Percentiles rank a stretch among this genome's conserved stretches.
Evolutionary conservation across 2,329 filamentous ascomycete genomes (phyloP).

Genomic region (Periconia macrospinosa): DNA sequence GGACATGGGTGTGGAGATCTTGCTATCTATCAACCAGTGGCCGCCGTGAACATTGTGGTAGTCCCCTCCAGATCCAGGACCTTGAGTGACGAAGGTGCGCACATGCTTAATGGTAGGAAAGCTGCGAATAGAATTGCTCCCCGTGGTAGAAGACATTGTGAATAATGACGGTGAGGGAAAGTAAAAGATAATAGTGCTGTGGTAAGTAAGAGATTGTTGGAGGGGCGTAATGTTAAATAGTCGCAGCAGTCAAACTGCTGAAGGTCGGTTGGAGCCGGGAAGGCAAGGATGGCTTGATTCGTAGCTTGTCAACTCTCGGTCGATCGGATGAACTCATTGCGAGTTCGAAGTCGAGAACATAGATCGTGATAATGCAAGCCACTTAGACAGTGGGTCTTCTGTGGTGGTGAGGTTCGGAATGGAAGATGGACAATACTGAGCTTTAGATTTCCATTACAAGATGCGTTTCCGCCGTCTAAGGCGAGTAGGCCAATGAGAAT

Average conservation of each 20-base stretch:
- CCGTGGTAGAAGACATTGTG: conserved; percentile 28
- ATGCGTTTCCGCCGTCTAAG: conserved; percentile 9
- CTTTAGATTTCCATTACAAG: background rate
- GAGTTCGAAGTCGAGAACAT: conserved; percentile 18
- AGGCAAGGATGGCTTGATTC: background rate
- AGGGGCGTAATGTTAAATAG: conserved; percentile 8
- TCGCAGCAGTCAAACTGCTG: background rate
- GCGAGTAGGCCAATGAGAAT: conserved; percentile 17
- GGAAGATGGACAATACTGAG: background rate
- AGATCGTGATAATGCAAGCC: background rate
- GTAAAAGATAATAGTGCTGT: conserved; percentile 15
- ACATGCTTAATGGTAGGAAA: conserved; percentile 79
- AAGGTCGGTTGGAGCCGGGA: background rate
- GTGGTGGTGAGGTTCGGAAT: background rate
- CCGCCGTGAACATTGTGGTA: conserved; percentile 86
- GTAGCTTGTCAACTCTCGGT: conserved; percentile 20
- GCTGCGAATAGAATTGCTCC: conserved; percentile 44
- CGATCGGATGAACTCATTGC: conserved; percentile 28
- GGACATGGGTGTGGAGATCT: conserved; percentile 91
- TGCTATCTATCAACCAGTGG: conserved; percentile 83
- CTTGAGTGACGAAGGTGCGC: conserved; percentile 71
- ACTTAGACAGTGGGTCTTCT: background rate
- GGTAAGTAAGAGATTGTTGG: conserved; percentile 23
- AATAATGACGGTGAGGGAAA: conserved; percentile 8
- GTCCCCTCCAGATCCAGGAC: conserved; percentile 68